These are phyloP conservation scores for Tolypocladium album DNA, from an alignment of 2,329 filamentous ascomycete genomes.

Conservation along the genomic window DNA sequence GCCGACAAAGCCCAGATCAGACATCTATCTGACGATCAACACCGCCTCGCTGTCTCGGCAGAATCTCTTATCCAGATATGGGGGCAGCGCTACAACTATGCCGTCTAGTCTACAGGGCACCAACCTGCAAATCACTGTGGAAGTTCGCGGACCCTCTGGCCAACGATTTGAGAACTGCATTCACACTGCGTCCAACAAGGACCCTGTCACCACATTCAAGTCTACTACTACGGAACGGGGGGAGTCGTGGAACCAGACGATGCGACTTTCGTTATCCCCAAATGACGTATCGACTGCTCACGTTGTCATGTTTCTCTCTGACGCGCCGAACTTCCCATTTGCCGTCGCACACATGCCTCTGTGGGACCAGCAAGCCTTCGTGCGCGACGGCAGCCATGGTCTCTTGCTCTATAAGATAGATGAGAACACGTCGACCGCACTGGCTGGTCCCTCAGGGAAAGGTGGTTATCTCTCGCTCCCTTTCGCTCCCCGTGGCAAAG, in stretches of 20 bases:
- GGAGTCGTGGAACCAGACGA: constrained; percentile 77
- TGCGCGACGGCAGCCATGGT: constrained; percentile 72
- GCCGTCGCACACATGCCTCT: constrained; percentile 87
- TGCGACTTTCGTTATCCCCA: constrained; percentile 69
- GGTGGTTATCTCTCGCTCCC: constrained; percentile 80
- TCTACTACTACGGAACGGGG: constrained; percentile 72
- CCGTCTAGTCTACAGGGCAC: constrained; percentile 50
- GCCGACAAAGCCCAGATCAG: constrained; percentile 76
- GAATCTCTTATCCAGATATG: constrained; percentile 53
- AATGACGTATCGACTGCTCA: constrained; percentile 75
- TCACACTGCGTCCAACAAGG: constrained; percentile 71
- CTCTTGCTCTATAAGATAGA: constrained; percentile 84
- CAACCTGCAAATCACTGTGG: constrained; percentile 80
- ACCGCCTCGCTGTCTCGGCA: constrained; percentile 72
- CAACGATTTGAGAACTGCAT: constrained; percentile 84
- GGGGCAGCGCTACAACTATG: constrained; percentile 65
- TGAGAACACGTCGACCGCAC: constrained; percentile 67
- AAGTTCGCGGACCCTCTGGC: constrained; percentile 70
- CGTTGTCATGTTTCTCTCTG: constrained; percentile 79
- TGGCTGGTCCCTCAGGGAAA: constrained; percentile 52
- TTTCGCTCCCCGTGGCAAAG: constrained; percentile 60
- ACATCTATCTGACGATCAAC: constrained; percentile 85
- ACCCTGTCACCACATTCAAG: constrained; percentile 74
- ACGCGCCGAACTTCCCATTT: constrained; percentile 79
- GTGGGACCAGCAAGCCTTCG: constrained; percentile 86